Evolutionary conservation across 768 basidiomycete species (phyloP), one percentile per base, ranked within the genome.

Genomic region (Myochromella boudieri): DNA sequence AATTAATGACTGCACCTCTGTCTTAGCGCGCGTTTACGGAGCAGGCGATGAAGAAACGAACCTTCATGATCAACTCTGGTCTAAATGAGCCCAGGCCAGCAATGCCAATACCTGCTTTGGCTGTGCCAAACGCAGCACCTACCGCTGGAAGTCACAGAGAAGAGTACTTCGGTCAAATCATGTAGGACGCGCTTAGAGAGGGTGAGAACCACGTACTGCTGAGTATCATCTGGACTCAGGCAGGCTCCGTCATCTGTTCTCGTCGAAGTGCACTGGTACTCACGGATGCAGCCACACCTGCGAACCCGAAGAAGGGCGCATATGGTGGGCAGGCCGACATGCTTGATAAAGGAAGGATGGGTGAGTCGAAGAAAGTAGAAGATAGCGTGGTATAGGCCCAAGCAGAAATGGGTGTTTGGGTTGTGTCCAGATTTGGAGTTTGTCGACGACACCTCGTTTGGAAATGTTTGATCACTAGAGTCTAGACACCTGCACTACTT

Each of bases 51-150:
- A 26, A 21, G 50, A 22, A 17, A 60, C 76, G 56, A 57, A 86
- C 95, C 81, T 93, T 98, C 97, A 99, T 99, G 64, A 99, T 91
- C 56, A 98, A 77, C 62, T 99, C 97, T 52, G 97, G 97, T 61
- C 81, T 85, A 72, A 98, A 95, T 39, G 85, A 82, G 44, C 94
- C 95, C 48, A 98, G 71, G 21, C 97, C 95, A 46, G 97, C 85
- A 61, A 98, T 97, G 18, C 95, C 95, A 57, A 99, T 97, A 12
- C 97, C 97, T 28, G 95, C 81, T 68, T 99, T 99, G 21, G 94
- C 84, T 1, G 95, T 99, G 24, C 95, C 95, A 66, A 90, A 91
- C 2, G 97, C 95, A 52, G 97, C 95, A 51, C 95, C 97, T 31
- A 95, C 72, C 48, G 95, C 95, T 90, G 55, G 42, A 42, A 15